Conservation (phyloP, 163 green algal genomes). For the Volvox carteri region DNA sequence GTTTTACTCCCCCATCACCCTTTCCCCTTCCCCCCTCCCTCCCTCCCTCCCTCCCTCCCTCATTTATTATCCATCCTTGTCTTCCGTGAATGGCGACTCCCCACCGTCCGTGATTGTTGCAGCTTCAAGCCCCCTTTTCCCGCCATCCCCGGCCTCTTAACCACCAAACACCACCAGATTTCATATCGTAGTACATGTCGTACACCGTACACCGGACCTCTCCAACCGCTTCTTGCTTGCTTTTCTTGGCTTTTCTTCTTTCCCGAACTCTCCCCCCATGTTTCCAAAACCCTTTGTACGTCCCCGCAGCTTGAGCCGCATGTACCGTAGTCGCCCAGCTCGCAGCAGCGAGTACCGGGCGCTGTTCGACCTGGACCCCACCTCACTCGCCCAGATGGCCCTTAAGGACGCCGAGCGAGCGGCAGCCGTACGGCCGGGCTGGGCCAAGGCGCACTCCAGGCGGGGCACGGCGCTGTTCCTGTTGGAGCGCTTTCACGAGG, state of each 20-base stretch:
- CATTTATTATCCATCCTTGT: too few species aligned
- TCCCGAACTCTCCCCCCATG: too few species aligned
- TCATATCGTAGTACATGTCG: too few species aligned
- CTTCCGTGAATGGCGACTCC: too few species aligned
- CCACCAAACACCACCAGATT: too few species aligned
- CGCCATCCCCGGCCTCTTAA: too few species aligned
- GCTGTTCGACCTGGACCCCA: conserved; percentile 78
- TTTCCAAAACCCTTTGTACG: not conserved
- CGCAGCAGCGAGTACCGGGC: conserved; percentile 69
- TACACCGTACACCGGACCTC: too few species aligned
- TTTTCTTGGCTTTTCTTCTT: too few species aligned
- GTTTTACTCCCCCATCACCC: too few species aligned
- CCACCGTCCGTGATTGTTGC: too few species aligned
- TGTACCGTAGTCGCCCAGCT: conserved; percentile 68
- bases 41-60: not conserved
- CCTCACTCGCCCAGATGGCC: conserved; percentile 69
- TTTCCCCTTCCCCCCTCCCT: not conserved
- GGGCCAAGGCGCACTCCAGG: conserved; percentile 49
- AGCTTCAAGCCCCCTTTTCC: too few species aligned
- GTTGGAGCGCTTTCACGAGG: conserved; percentile 76
- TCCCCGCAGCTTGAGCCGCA: conserved; percentile 63
- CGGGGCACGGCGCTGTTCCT: conserved; percentile 72
- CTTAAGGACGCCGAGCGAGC: conserved; percentile 68
- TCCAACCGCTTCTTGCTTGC: too few species aligned
- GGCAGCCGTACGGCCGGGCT: conserved; percentile 43